These are phyloP conservation scores for Crithidia expoeki DNA, from an alignment of 208 protist species.

Conservation along the genomic window DNA sequence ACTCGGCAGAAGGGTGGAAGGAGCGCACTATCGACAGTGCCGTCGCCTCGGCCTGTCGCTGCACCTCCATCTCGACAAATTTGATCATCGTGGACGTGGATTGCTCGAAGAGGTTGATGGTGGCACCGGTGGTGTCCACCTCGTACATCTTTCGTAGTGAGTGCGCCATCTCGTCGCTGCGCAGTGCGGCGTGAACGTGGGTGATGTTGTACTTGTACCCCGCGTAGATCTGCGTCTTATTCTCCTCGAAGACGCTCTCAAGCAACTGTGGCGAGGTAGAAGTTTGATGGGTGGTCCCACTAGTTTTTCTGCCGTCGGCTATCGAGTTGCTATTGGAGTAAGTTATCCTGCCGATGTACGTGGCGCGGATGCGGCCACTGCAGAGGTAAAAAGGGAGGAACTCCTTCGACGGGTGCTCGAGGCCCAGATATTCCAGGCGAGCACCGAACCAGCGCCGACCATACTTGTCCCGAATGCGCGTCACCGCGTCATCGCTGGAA, in stretches of 20 bases:
- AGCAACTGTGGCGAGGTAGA: constrained; percentile 56
- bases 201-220: constrained; percentile 92
- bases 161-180: constrained; percentile 57
- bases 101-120: constrained; percentile 89
- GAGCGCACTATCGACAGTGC: constrained; percentile 51
- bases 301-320: constrained; percentile 23
- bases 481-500: constrained; percentile 48
- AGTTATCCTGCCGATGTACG: constrained; percentile 56
- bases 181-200: constrained; percentile 72
- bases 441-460: constrained; percentile 72
- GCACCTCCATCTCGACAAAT: constrained; percentile 65
- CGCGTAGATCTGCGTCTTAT: constrained; percentile 85
- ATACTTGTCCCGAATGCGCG: constrained; percentile 61
- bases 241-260: constrained; percentile 68
- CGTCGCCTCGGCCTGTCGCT: constrained; percentile 50
- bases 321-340: constrained; percentile 39
- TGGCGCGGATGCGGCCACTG: constrained; percentile 56
- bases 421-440: constrained; percentile 54
- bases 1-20: constrained; percentile 66
- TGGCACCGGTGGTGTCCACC: constrained; percentile 69
- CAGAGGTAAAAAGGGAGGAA: constrained; percentile 91
- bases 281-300: constrained; percentile 39
- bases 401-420: constrained; percentile 67
- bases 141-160: constrained; percentile 57
- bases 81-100: constrained; percentile 68